These are phyloP conservation scores for Pyropia yezoensis DNA, from an alignment of 23 red algal genomes.

Conservation along the genomic window DNA sequence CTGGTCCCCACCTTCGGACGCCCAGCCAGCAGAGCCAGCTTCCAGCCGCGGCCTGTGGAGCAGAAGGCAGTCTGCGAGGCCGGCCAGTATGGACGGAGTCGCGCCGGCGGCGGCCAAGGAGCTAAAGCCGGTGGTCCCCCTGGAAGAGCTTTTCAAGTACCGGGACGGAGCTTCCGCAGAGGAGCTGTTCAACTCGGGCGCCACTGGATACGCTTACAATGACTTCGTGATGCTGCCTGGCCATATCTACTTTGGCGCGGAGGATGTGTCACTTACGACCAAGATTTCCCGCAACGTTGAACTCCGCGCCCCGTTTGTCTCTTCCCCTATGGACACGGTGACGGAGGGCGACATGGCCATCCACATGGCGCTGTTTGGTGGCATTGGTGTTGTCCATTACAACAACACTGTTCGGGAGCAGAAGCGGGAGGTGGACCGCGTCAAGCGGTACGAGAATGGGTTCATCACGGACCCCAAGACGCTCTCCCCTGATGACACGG, in stretches of 20 bases:
- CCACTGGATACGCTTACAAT: slow-evolving; percentile 81
- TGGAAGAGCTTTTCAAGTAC: slow-evolving; percentile 60
- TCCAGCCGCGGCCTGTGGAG: no score
- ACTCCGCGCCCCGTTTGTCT: slow-evolving; percentile 76
- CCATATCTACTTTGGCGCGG: slow-evolving; percentile 93
- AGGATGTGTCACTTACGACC: slow-evolving; percentile 57
- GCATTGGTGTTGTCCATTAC: slow-evolving; percentile 94
- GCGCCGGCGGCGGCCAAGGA: no score
- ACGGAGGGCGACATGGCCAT: slow-evolving; percentile 98
- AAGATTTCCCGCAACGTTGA: slow-evolving; percentile 53
- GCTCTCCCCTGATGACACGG: slow-evolving; percentile 56
- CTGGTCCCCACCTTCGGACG: no score
- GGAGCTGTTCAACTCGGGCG: slow-evolving; percentile 69
- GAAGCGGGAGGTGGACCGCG: slow-evolving; percentile 88
- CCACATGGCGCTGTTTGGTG: slow-evolving; percentile 96
- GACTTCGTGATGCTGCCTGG: slow-evolving; percentile 96
- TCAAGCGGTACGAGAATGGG: slow-evolving; percentile 97
- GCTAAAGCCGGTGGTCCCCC: no score
- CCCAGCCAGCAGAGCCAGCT: no score
- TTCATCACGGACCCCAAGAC: slow-evolving; percentile 99
- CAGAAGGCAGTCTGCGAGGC: no score
- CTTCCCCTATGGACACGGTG: slow-evolving; percentile 98
- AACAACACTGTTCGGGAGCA: slow-evolving; percentile 94
- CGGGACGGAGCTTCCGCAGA: slow-evolving; percentile 64
- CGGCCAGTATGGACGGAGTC: no score